A percentile compares a stretch with the other conserved stretches of the same genome.
These are phyloP conservation scores for Geranium rotundifolium DNA, from an alignment of 345 rosid genomes.

Conservation along the genomic window DNA sequence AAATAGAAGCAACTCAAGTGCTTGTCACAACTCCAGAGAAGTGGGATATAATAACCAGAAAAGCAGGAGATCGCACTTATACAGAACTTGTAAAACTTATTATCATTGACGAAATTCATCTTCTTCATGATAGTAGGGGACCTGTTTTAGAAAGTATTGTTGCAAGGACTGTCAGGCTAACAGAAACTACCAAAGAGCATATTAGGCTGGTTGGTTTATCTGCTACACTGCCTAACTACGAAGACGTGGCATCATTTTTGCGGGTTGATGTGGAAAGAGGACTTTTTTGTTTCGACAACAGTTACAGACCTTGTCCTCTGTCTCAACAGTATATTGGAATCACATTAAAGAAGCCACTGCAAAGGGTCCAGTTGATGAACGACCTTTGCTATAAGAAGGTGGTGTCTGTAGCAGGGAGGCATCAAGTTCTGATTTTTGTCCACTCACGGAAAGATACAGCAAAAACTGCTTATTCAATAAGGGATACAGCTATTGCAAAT, in stretches of 20 bases:
- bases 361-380: slow-evolving; percentile 96
- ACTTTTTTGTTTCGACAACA: slow-evolving; percentile 81
- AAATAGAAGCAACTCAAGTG: slow-evolving; percentile 93
- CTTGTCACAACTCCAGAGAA: slow-evolving; percentile 97
- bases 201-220: slow-evolving; percentile 92
- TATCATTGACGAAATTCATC: slow-evolving; percentile 90
- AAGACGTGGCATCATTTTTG: slow-evolving; percentile 87
- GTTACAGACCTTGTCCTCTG: slow-evolving; percentile 93
- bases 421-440: slow-evolving; percentile 92
- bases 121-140: slow-evolving; percentile 95
- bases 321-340: slow-evolving; percentile 90
- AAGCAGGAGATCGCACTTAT: slow-evolving; percentile 98
- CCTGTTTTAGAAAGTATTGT: slow-evolving; percentile 98
- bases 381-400: slow-evolving; percentile 91
- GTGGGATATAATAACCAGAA: slow-evolving; percentile 95
- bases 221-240: slow-evolving; percentile 87
- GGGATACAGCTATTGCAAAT: slow-evolving; percentile 77
- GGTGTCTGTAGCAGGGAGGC: slow-evolving; percentile 80
- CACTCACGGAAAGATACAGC: slow-evolving; percentile 94
- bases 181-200: slow-evolving; percentile 83
- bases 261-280: slow-evolving; percentile 60
- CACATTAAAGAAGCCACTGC: slow-evolving; percentile 80
- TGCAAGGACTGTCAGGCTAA: slow-evolving; percentile 91
- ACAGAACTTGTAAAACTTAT: slow-evolving; percentile 84
- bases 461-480: slow-evolving; percentile 75